phyloP scores from a whole-genome alignment of 164 flowering plant species.

The Echeveria elegans region DNA sequence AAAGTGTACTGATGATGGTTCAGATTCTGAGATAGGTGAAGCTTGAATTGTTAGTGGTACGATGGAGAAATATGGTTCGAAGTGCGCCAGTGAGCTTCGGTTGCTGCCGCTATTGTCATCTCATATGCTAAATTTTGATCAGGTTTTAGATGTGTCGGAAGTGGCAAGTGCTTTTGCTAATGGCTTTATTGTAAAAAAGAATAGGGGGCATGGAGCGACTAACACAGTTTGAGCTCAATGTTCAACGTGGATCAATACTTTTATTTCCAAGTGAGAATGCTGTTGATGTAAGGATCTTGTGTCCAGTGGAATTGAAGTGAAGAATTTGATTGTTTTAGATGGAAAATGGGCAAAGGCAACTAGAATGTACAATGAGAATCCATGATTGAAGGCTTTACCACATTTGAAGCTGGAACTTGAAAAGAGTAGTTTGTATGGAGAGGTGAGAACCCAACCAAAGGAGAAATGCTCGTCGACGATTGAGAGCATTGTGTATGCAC shows the following conservation, averaged over 20 bases:
- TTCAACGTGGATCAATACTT: constrained; percentile 65
- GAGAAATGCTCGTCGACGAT: constrained; percentile 75
- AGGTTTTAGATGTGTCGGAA: constrained; percentile 19
- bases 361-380: constrained; percentile 75
- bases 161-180: constrained; percentile 28
- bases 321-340: constrained; percentile 72
- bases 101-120: constrained; percentile 12
- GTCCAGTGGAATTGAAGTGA: constrained; percentile 44
- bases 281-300: constrained; percentile 27
- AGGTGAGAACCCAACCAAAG: constrained; percentile 71
- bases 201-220: constrained; percentile 30
- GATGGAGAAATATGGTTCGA: constrained; percentile 30
- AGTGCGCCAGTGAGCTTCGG: constrained; percentile 22
- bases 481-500: constrained; percentile 73
- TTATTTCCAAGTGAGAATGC: constrained; percentile 56
- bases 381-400: constrained; percentile 80
- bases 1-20: not conserved
- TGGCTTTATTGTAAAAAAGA: constrained; percentile 58
- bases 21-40: constrained; percentile 8
- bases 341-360: constrained; percentile 93
- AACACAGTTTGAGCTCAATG: constrained; percentile 46
- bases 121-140: constrained; percentile 24
- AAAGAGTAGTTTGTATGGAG: constrained; percentile 59
- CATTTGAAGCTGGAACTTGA: constrained; percentile 59
- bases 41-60: constrained; percentile 23